These are phyloP conservation scores for Boechera retrofracta DNA, from an alignment of 345 rosid species.

Conservation along the genomic window DNA sequence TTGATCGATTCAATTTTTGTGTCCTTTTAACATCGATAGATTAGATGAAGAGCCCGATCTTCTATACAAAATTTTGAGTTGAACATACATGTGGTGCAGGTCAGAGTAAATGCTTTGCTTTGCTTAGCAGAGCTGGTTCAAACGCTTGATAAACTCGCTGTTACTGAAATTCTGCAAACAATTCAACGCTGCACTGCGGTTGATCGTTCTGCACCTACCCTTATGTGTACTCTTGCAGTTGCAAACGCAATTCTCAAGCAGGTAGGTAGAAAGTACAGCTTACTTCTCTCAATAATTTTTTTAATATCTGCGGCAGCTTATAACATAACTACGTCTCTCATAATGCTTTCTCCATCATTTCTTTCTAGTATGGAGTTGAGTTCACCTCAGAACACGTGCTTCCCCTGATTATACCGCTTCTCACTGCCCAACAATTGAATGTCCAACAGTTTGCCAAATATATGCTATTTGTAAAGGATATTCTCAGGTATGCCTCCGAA, in stretches of 20 bases:
- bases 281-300: conserved; percentile 1
- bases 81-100: conserved; percentile 54
- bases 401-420: conserved; percentile 82
- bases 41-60: conserved; percentile 24
- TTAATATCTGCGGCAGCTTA: not conserved
- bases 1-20: conserved; percentile 6
- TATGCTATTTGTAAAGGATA: conserved; percentile 87
- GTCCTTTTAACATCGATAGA: not conserved
- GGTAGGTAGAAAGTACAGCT: conserved; percentile 46
- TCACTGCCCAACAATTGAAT: conserved; percentile 89
- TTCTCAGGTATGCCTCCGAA: conserved; percentile 63
- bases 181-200: conserved; percentile 94
- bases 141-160: conserved; percentile 73
- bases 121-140: conserved; percentile 83
- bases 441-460: conserved; percentile 95
- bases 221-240: conserved; percentile 93
- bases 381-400: conserved; percentile 87
- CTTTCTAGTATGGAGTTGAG: conserved; percentile 81
- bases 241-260: conserved; percentile 89
- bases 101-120: conserved; percentile 89
- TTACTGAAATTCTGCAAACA: conserved; percentile 79
- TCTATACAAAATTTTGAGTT: conserved; percentile 11
- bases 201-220: conserved; percentile 93
- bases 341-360: conserved; percentile 22
- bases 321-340: conserved; percentile 12